Base-by-base conservation (phyloP, 2,329 filamentous ascomycete genomes). In the Myriosclerotinia duriaeana region DNA sequence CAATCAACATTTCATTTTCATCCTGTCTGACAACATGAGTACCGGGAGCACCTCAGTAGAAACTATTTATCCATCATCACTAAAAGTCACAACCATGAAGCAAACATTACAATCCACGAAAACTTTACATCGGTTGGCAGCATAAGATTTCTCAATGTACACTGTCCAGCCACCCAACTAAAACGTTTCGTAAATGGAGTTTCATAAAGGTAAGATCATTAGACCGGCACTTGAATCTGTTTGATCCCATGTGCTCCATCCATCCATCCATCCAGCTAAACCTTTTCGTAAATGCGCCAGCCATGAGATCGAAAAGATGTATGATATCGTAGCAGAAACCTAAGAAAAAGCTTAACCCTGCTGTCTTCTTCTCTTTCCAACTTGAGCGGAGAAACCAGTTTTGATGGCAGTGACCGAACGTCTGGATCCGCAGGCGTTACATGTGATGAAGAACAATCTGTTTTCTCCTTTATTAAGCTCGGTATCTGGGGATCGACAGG, bases 381-480 rank as follows among this genome's bases (percentile, higher is more conserved):
- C 91, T 83, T 98, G 95, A 80, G 95, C 95, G 77, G 93, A 96
- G 93, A 99, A 99, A 93, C 95, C 95, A 69, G 93, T 97, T 89
- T 99, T 99, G 90, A 99, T 99, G 73, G 95, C 93, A 69, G 92
- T 92, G 78, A 98, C 94, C 77, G 89, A 93, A 78, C 93, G 90
- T 80, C 94, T 85, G 63, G 88, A 91, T 71, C 89, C 89, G 76
- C 90, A 92, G 67, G 89, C 90, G 82, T 95, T 97, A 88, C 94
- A 97, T 68, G 93, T 97, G 78, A 99, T 93, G 84, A 98, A 99
- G 84, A 96, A 97, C 71, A 99, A 85, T 83, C 95, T 91, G 85
- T 98, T 99, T 82, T 99, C 95, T 80, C 94, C 95, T 85, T 98
- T 98, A 87, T 90, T 96, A 77, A 99, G 88, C 78, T 97, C 93